Evolutionary conservation across 2,329 filamentous ascomycete species (phyloP).

Genomic region (Pestalotiopsis sp.): DNA sequence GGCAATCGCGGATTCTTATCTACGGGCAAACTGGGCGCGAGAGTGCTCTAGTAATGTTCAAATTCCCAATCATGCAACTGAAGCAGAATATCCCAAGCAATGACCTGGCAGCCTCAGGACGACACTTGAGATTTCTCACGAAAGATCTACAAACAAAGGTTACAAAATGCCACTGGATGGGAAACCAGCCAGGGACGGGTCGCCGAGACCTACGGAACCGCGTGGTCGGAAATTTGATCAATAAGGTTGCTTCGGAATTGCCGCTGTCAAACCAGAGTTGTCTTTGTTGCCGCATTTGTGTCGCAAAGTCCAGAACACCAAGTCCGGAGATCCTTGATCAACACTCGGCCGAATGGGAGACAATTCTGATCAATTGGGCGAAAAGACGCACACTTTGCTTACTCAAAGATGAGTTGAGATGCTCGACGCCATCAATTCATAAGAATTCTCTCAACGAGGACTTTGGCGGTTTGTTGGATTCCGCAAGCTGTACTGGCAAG

Average conservation of each 20-base stretch:
- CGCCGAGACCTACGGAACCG: too few relatives aligned
- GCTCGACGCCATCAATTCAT: too few relatives aligned
- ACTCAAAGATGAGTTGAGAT: too few relatives aligned
- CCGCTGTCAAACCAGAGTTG: not conserved
- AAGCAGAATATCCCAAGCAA: not conserved
- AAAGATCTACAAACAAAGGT: too few relatives aligned
- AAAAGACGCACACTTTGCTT: too few relatives aligned
- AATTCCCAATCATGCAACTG: not conserved
- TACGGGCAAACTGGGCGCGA: constrained; percentile 76
- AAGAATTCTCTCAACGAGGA: too few relatives aligned
- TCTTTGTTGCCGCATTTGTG: too few relatives aligned
- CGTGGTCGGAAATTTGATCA: not conserved
- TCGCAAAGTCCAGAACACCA: not conserved
- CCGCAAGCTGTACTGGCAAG: not conserved
- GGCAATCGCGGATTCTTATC: constrained; percentile 85
- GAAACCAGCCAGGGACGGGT: too few relatives aligned
- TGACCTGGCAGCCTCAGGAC: constrained; percentile 17
- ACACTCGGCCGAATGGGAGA: not conserved
- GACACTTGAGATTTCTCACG: too few relatives aligned
- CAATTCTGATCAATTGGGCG: too few relatives aligned
- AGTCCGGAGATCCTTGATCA: not conserved
- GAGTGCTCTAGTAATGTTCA: constrained; percentile 34
- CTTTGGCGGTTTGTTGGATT: not conserved
- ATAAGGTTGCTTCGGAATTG: not conserved
- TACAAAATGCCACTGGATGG: too few relatives aligned